Base-by-base conservation (phyloP, 306 rosid species). In the Begonia loranthoides region DNA sequence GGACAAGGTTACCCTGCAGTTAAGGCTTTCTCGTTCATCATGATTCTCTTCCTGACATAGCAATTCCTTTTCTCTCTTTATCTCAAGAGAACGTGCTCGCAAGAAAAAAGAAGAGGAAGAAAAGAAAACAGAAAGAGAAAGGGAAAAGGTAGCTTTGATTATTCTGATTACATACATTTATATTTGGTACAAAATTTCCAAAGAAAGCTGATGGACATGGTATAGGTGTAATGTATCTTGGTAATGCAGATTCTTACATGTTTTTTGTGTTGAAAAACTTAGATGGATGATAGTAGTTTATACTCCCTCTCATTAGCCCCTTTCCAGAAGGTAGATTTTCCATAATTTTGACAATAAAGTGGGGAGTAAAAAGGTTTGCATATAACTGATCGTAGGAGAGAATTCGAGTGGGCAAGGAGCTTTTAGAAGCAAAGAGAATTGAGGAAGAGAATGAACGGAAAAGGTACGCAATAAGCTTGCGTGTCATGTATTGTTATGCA, bases 41-140 rank as follows among this genome's bases (percentile, higher is more conserved):
- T 45, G 41, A 40, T 41, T 60, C 38, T 45, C 55, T 39, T 43
- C 44, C 53, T 58, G 9, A 19, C 33, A 52, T 41, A 49, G 53
- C 43, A 45, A 58, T 19, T 38, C 51, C 67, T 49, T 34, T 56
- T 54, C 21, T 36, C 28, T 9, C 63, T 65, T 17, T 41, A 54
- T 47, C 55, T 75, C 9, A 61, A 85, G 97, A 87, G 97, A 90
- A 83, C 84, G 62, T 60, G 97, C 95, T 65, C 94, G 94, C 56
- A 85, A 90, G 87, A 90, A 82, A 87, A 90, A 90, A 78, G 95
- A 90, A 77, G 97, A 90, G 72, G 95, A 90, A 57, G 97, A 90
- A 57, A 90, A 72, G 80, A 82, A 64, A 66, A 54, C 3, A 47
- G 95, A 90, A 69, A 82, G 81, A 66, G 97, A 90, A 73, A 85